Evolutionary conservation across 352 stramenopile species (phyloP).

Genomic region (Aphanomyces invadans): DNA sequence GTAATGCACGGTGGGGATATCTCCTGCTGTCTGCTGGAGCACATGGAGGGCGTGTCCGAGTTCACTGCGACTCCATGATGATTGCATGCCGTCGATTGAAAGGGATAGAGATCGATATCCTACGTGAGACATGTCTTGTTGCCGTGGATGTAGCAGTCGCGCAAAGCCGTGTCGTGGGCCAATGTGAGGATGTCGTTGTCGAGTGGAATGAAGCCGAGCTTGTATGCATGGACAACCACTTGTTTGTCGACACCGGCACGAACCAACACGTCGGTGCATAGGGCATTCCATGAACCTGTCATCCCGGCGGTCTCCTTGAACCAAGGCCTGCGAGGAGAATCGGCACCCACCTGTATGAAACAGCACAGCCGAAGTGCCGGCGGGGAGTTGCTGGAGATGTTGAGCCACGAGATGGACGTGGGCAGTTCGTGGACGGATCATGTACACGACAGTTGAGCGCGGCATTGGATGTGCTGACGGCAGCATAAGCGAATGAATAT

Average conservation of each 20-base stretch:
- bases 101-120: not conserved
- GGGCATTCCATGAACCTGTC: slow-evolving; percentile 14
- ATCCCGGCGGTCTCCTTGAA: not conserved
- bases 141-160: slow-evolving; percentile 19
- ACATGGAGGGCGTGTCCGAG: slow-evolving; percentile 9
- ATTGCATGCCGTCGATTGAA: not conserved
- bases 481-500: not conserved
- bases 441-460: slow-evolving; percentile 1
- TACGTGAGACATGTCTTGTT: slow-evolving; percentile 20
- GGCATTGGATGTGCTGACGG: not conserved
- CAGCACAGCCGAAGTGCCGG: not conserved
- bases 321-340: not conserved
- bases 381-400: not conserved
- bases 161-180: slow-evolving; percentile 12
- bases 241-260: not conserved
- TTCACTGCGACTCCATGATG: slow-evolving; percentile 1
- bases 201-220: slow-evolving; percentile 17
- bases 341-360: slow-evolving; percentile 7
- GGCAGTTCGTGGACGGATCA: not conserved
- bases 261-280: not conserved
- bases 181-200: slow-evolving; percentile 20
- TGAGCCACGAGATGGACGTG: slow-evolving; percentile 12
- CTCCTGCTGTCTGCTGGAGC: slow-evolving; percentile 1
- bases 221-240: not conserved
- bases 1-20: slow-evolving; percentile 16